A percentile compares a stretch with the other conserved stretches of the same genome.
Conservation (phyloP, 2,329 filamentous ascomycete genomes). For the Bipolaris oryzae region DNA sequence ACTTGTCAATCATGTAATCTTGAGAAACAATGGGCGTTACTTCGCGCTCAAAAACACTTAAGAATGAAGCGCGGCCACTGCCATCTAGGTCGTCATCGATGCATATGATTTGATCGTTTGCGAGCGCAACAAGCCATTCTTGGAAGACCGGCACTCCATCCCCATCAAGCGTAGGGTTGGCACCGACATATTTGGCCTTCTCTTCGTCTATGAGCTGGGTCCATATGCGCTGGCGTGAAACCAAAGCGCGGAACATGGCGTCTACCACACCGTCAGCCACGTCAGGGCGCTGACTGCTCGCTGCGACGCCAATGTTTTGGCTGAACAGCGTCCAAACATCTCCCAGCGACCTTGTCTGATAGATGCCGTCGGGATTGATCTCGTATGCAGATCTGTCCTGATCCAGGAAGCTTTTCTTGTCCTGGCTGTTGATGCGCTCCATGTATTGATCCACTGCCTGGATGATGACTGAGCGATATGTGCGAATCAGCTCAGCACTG, state of each 20-base stretch:
- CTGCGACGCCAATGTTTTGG: conserved; percentile 86
- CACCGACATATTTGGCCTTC: conserved; percentile 69
- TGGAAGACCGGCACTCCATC: conserved; percentile 76
- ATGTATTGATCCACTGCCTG: conserved; percentile 97
- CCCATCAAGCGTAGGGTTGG: conserved; percentile 63
- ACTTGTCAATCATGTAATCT: conserved; percentile 71
- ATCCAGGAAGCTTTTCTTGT: conserved; percentile 79
- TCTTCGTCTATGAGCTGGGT: conserved; percentile 89
- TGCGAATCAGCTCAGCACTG: conserved; percentile 86
- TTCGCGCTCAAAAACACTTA: conserved; percentile 83
- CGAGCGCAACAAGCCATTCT: conserved; percentile 95
- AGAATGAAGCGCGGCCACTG: conserved; percentile 74
- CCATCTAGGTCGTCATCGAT: conserved; percentile 76
- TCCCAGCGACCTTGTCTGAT: conserved; percentile 87
- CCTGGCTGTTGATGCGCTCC: conserved; percentile 84
- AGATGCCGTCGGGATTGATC: conserved; percentile 76
- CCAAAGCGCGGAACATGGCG: conserved; percentile 89
- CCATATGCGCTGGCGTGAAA: conserved; percentile 82
- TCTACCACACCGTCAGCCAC: conserved; percentile 95
- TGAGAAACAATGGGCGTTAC: conserved; percentile 81
- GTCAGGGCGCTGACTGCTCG: conserved; percentile 82
- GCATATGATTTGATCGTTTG: conserved; percentile 98
- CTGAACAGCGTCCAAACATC: conserved; percentile 98
- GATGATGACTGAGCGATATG: conserved; percentile 95
- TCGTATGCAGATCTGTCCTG: conserved; percentile 82